Evolutionary conservation across 768 basidiomycete genomes (phyloP).

Genomic region (Leccinum olivaceopallidum): DNA sequence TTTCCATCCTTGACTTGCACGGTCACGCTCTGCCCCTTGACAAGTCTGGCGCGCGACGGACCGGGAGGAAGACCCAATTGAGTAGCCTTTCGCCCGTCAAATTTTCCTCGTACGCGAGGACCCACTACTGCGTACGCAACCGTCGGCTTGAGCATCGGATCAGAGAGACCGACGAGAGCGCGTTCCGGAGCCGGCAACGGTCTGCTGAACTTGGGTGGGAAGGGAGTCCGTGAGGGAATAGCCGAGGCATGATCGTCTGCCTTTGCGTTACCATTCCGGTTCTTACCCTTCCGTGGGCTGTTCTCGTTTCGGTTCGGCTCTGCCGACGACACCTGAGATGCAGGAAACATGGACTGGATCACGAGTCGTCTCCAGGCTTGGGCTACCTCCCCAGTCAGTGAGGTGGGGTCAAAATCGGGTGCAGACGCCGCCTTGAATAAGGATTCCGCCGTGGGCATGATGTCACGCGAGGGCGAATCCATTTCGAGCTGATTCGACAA

Average conservation of each 20-base stretch:
- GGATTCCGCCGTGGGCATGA: background rate
- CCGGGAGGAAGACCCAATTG: slow-evolving; percentile 65
- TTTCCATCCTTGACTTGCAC: slow-evolving; percentile 49
- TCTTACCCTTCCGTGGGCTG: slow-evolving; percentile 14
- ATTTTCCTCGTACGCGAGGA: slow-evolving; percentile 63
- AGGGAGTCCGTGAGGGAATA: slow-evolving; percentile 10
- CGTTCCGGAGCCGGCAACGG: slow-evolving; percentile 27
- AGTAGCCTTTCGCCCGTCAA: slow-evolving; percentile 64
- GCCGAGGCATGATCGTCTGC: slow-evolving; percentile 3
- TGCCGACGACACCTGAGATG: slow-evolving; percentile 23
- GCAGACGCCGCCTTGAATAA: slow-evolving; percentile 27
- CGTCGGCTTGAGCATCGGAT: slow-evolving; percentile 34
- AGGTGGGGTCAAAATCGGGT: slow-evolving; percentile 30
- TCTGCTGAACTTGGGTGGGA: slow-evolving; percentile 18
- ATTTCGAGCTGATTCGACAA: background rate
- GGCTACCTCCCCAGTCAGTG: slow-evolving; percentile 44
- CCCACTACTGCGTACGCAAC: slow-evolving; percentile 54
- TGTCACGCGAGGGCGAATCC: background rate
- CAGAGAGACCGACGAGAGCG: slow-evolving; percentile 14
- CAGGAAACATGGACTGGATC: slow-evolving; percentile 64
- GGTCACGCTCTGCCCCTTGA: slow-evolving; percentile 63
- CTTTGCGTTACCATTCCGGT: background rate
- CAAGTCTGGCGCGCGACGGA: slow-evolving; percentile 56
- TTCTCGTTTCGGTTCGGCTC: slow-evolving; percentile 16
- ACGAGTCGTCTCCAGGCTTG: slow-evolving; percentile 56